Evolutionary conservation across 371 early-diverging fungal species (phyloP).

Genomic region (Blakeslea trispora): DNA sequence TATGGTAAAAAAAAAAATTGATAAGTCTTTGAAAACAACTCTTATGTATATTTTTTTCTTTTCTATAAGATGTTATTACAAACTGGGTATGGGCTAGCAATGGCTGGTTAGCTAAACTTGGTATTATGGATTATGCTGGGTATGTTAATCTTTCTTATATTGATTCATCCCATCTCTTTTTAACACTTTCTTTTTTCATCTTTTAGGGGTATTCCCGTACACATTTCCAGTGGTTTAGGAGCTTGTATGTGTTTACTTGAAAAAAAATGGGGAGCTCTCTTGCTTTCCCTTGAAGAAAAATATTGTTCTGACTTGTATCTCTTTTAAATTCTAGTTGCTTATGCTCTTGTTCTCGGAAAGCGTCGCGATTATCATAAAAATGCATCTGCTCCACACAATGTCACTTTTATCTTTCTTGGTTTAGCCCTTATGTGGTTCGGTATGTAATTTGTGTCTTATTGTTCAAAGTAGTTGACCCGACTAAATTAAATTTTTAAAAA

Average conservation of each 20-base stretch:
- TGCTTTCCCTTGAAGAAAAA: no score
- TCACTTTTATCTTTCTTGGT: conserved; percentile 80
- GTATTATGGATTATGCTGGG: conserved; percentile 82
- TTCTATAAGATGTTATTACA: conserved; percentile 72
- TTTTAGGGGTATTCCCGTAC: conserved; percentile 79
- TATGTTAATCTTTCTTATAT: conserved; percentile 5
- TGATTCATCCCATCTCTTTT: neutral
- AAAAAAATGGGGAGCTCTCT: no score
- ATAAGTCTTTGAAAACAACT: neutral
- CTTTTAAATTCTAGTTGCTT: conserved; percentile 62
- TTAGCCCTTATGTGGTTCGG: conserved; percentile 84
- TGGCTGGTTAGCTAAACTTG: conserved; percentile 74
- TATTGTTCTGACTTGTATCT: no score
- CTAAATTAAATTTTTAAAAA: no score
- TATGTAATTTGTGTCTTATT: no score
- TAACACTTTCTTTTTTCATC: no score
- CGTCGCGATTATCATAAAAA: conserved; percentile 66
- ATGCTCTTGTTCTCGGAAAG: conserved; percentile 78
- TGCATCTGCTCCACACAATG: conserved; percentile 75
- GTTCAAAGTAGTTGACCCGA: no score
- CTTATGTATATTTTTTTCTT: conserved; percentile 2
- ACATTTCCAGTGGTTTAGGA: conserved; percentile 80
- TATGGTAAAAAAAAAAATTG: conserved; percentile 46
- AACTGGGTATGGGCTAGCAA: conserved; percentile 81
- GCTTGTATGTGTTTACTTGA: no score